These are phyloP conservation scores for Globisporangium splendens DNA, from an alignment of 352 stramenopile species.

Conservation along the genomic window DNA sequence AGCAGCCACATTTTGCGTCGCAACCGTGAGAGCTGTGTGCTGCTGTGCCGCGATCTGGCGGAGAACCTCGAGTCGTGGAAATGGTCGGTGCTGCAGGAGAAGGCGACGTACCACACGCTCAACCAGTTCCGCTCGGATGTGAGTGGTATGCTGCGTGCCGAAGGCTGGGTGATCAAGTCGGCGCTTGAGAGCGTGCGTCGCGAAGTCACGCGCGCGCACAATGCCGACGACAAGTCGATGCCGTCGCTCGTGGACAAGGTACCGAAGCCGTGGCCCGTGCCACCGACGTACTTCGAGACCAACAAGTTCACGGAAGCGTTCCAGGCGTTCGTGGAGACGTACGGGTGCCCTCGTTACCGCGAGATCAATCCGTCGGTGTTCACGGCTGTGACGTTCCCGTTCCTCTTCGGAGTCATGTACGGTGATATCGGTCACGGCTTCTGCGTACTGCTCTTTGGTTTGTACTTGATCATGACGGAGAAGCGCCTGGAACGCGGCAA, in stretches of 20 bases:
- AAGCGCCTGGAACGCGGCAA: slow-evolving; percentile 78
- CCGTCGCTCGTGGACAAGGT: slow-evolving; percentile 92
- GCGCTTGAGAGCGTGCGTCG: slow-evolving; percentile 79
- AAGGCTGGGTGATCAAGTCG: slow-evolving; percentile 95
- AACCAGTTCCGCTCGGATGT: slow-evolving; percentile 98
- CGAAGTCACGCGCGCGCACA: slow-evolving; percentile 88
- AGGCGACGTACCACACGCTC: slow-evolving; percentile 97
- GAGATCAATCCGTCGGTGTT: slow-evolving; percentile 99
- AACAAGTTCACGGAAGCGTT: slow-evolving; percentile 99
- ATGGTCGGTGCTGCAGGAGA: slow-evolving; percentile 96
- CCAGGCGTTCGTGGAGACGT: slow-evolving; percentile 99
- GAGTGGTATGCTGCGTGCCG: slow-evolving; percentile 94
- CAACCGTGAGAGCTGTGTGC: slow-evolving; percentile 94
- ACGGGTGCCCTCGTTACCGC: slow-evolving; percentile 97
- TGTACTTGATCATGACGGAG: slow-evolving; percentile 95
- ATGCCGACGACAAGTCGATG: slow-evolving; percentile 93
- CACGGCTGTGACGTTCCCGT: slow-evolving; percentile 98
- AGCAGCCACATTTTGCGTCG: slow-evolving; percentile 95
- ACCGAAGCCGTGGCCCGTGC: slow-evolving; percentile 93
- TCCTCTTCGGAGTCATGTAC: slow-evolving; percentile 99
- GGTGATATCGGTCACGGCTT: slow-evolving; percentile 98
- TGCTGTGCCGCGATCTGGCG: slow-evolving; percentile 91
- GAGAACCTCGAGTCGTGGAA: slow-evolving; percentile 96
- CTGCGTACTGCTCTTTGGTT: slow-evolving; percentile 92
- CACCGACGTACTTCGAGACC: slow-evolving; percentile 98